These are phyloP conservation scores for Petunia secreta DNA, from an alignment of 257 asterid genomes.

Conservation along the genomic window DNA sequence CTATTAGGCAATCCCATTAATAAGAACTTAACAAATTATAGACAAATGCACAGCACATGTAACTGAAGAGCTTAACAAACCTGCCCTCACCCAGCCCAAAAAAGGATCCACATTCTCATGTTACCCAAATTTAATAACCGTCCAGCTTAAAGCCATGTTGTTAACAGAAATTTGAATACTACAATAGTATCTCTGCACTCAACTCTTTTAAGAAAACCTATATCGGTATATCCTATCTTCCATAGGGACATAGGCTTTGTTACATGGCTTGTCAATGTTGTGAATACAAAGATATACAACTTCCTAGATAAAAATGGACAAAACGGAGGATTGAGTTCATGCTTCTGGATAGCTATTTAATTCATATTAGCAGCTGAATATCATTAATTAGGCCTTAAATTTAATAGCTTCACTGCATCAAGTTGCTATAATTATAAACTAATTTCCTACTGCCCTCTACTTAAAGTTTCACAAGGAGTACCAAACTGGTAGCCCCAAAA, in stretches of 20 bases:
- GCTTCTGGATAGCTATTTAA: background rate
- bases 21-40: background rate
- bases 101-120: background rate
- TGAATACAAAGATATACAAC: background rate
- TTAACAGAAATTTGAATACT: slow-evolving; percentile 7
- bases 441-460: background rate
- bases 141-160: background rate
- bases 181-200: background rate
- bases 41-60: background rate
- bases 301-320: background rate
- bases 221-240: background rate
- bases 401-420: background rate
- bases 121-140: background rate
- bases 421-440: background rate
- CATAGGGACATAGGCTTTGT: background rate
- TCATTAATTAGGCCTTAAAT: background rate
- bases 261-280: background rate
- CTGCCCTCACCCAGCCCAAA: slow-evolving; percentile 12
- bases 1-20: background rate
- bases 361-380: background rate
- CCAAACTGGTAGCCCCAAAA: slow-evolving; percentile 3
- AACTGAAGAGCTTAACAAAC: background rate
- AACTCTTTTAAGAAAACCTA: background rate
- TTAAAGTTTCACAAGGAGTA: slow-evolving; percentile 9
- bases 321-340: background rate